Evolutionary conservation across 305 asterid genomes (phyloP).

Genomic region (Andrographis paniculata): DNA sequence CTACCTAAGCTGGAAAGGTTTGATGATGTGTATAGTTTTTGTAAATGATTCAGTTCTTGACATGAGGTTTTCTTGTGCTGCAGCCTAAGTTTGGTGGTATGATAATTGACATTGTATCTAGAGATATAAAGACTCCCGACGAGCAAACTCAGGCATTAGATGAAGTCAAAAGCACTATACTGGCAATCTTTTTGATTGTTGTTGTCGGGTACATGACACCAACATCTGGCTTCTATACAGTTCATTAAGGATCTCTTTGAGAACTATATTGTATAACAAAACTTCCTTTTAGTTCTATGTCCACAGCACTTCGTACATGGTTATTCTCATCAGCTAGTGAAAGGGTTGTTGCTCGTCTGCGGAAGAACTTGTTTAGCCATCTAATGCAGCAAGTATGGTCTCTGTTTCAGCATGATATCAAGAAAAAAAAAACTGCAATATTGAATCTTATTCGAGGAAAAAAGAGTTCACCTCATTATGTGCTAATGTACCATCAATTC

Average conservation of each 20-base stretch:
- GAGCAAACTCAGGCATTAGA: conserved; percentile 23
- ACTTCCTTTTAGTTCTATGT: conserved; percentile 22
- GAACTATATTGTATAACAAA: not conserved
- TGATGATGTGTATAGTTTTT: not conserved
- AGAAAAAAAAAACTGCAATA: not conserved
- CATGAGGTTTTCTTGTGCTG: conserved; percentile 2
- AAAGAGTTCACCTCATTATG: no score
- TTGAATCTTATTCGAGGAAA: not conserved
- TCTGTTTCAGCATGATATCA: not conserved
- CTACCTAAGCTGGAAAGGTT: no score
- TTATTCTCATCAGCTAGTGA: conserved; percentile 29
- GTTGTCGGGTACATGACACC: conserved; percentile 22
- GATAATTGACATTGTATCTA: conserved; percentile 30
- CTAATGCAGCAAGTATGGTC: conserved; percentile 23
- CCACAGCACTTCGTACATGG: conserved; percentile 25
- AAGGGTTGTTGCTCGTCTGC: conserved; percentile 27
- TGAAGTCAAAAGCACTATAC: conserved; percentile 24
- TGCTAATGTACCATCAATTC: not conserved
- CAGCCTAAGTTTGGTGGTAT: conserved; percentile 32
- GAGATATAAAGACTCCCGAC: conserved; percentile 20
- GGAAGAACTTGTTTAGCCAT: conserved; percentile 24
- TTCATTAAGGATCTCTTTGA: no score
- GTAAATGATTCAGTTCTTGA: not conserved
- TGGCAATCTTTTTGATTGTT: conserved; percentile 22
- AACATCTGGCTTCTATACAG: conserved; percentile 2